These are phyloP conservation scores for Mortierella sp. DNA, from an alignment of 371 early-diverging fungal genomes.

Conservation along the genomic window DNA sequence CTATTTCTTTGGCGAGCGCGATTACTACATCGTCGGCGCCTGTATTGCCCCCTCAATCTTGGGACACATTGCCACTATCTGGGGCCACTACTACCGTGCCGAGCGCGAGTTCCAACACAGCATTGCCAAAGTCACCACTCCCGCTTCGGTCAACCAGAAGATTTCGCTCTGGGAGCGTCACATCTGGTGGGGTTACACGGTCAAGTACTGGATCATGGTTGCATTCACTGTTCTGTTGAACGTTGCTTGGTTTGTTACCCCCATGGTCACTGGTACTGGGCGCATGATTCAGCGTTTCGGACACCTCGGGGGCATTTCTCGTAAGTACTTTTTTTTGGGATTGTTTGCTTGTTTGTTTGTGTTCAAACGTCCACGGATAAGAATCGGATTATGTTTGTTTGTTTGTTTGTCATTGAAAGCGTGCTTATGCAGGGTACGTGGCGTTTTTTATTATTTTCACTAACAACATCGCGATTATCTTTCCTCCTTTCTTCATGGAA, in stretches of 20 bases:
- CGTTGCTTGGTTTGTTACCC: constrained; percentile 38
- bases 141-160: constrained; percentile 37
- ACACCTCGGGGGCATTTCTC: constrained; percentile 26
- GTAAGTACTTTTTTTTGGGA: constrained; percentile 33
- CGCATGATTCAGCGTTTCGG: constrained; percentile 24
- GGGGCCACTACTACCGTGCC: constrained; percentile 58
- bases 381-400: neutral
- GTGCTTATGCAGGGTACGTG: neutral
- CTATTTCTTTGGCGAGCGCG: constrained; percentile 36
- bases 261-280: constrained; percentile 13
- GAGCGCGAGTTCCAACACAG: constrained; percentile 57
- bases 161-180: constrained; percentile 58
- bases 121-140: constrained; percentile 54
- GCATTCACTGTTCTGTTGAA: constrained; percentile 28
- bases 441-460: neutral
- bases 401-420: neutral
- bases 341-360: neutral
- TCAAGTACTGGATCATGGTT: constrained; percentile 52
- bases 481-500: neutral
- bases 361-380: neutral
- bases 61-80: constrained; percentile 45
- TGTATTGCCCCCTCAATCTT: constrained; percentile 41
- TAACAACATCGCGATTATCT: neutral
- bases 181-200: constrained; percentile 51
- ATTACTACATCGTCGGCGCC: constrained; percentile 39